Conservation (phyloP, 805 yeast species). For the Lachancea waltii region DNA sequence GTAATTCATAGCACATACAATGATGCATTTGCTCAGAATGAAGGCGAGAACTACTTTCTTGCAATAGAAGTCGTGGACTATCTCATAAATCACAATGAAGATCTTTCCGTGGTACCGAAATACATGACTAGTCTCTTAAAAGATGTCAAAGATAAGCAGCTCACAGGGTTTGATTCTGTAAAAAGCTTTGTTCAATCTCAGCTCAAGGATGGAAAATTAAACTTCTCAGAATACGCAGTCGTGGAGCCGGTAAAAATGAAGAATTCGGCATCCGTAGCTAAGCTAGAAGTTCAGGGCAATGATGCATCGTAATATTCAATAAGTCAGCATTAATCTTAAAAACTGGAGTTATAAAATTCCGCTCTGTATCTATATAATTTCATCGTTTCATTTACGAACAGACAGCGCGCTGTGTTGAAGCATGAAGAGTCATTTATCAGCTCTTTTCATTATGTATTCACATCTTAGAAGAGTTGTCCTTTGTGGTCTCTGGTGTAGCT, state of each 20-base stretch:
- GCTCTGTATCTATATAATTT: slow-evolving; percentile 1
- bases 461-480: slow-evolving; percentile 4
- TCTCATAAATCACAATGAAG: slow-evolving; percentile 74
- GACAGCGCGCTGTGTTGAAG: background rate
- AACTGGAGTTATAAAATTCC: background rate
- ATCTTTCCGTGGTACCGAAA: slow-evolving; percentile 67
- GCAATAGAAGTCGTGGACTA: slow-evolving; percentile 88
- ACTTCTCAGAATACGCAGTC: slow-evolving; percentile 25
- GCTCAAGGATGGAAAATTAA: slow-evolving; percentile 14
- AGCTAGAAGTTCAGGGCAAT: slow-evolving; percentile 14
- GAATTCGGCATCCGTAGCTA: slow-evolving; percentile 23
- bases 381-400: slow-evolving; percentile 2
- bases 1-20: slow-evolving; percentile 27
- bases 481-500: slow-evolving; percentile 40
- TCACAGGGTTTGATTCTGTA: slow-evolving; percentile 17
- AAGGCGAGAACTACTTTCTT: slow-evolving; percentile 69
- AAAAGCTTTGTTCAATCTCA: slow-evolving; percentile 14
- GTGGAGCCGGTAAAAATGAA: slow-evolving; percentile 21
- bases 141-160: slow-evolving; percentile 18
- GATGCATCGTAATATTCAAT: slow-evolving; percentile 1
- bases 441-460: background rate
- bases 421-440: background rate
- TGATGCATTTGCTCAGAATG: slow-evolving; percentile 37
- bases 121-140: slow-evolving; percentile 50
- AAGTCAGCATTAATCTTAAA: background rate